Conservation (phyloP, 2,329 filamentous ascomycete species). For the Pochonia chlamydosporia region DNA sequence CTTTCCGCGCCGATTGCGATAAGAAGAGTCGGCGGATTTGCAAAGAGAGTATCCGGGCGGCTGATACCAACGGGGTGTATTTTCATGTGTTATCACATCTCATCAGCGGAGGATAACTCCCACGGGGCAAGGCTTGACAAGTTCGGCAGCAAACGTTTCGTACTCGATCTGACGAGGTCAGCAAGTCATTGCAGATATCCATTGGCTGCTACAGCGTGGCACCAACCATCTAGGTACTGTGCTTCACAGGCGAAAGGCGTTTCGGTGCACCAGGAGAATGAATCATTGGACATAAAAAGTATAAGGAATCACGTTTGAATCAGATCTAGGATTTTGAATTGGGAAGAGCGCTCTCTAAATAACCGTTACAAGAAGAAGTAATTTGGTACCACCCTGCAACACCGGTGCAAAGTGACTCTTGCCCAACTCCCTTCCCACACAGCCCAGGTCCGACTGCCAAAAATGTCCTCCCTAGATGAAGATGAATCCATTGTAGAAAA, state of each 20-base stretch:
- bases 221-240: neutral
- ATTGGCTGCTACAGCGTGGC: neutral
- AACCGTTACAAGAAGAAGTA: slow-evolving; percentile 10
- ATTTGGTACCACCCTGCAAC: slow-evolving; percentile 2
- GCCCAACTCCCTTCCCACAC: neutral
- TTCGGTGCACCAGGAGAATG: neutral
- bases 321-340: slow-evolving; percentile 28
- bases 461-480: neutral
- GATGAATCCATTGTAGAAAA: neutral
- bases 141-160: neutral
- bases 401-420: slow-evolving; percentile 2
- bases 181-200: neutral
- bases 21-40: neutral
- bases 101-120: neutral
- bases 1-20: neutral
- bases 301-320: slow-evolving; percentile 15
- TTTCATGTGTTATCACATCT: neutral
- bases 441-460: neutral
- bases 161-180: neutral
- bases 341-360: slow-evolving; percentile 26
- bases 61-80: neutral
- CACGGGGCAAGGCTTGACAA: neutral
- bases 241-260: slow-evolving; percentile 2
- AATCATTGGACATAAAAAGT: slow-evolving; percentile 6
- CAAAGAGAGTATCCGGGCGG: neutral